Conservation (phyloP, 139 green algal genomes). For the Pycnococcus provasolii region DNA sequence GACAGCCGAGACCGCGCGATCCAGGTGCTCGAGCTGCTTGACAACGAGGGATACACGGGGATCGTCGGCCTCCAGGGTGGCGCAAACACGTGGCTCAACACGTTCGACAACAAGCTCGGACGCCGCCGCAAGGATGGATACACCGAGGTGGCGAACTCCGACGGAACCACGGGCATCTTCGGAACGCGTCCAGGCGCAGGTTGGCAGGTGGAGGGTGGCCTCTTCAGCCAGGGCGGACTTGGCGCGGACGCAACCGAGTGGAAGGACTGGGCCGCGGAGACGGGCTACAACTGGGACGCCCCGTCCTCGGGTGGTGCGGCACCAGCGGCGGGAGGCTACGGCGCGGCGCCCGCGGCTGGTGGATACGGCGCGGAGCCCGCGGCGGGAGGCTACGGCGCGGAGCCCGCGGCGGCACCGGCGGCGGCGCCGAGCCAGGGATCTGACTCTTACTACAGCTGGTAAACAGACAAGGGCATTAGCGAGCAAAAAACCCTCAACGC, state of each 20-base stretch:
- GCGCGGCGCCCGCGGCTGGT: too few species aligned
- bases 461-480: too few species aligned
- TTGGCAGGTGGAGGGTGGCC: constrained; percentile 18
- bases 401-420: too few species aligned
- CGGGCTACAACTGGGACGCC: neutral
- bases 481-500: too few species aligned
- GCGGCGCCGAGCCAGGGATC: too few species aligned
- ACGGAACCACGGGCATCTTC: constrained; percentile 5
- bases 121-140: constrained; percentile 11
- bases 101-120: constrained; percentile 14
- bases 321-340: too few species aligned
- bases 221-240: constrained; percentile 3
- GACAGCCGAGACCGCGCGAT: constrained; percentile 28
- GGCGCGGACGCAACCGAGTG: constrained; percentile 14
- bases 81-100: constrained; percentile 28
- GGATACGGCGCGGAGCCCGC: too few species aligned
- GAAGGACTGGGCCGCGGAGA: constrained; percentile 4
- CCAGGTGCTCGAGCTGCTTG: constrained; percentile 25
- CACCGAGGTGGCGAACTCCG: constrained; percentile 9
- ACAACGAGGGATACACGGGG: constrained; percentile 30
- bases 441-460: too few species aligned
- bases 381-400: too few species aligned
- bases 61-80: constrained; percentile 30
- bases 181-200: constrained; percentile 8
- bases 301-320: too few species aligned